These are phyloP conservation scores for Osmanthus fragrans DNA, from an alignment of 257 asterid species.

Conservation along the genomic window DNA sequence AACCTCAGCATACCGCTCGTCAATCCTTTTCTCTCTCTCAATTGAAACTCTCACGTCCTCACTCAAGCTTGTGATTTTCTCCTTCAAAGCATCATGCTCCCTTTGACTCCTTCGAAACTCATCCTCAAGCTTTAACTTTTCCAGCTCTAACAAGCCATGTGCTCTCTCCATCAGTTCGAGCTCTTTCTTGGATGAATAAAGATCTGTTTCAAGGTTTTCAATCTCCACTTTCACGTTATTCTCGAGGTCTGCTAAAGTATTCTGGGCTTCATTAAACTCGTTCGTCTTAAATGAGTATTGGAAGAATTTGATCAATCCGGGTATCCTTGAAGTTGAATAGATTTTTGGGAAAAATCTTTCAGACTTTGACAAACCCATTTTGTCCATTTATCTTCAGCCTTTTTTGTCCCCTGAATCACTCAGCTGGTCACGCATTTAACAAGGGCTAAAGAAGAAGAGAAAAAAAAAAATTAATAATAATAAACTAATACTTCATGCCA, in stretches of 20 bases:
- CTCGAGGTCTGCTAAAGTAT: constrained; percentile 30
- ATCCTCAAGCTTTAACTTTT: constrained; percentile 17
- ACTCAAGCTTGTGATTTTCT: constrained; percentile 16
- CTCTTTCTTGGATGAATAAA: constrained; percentile 17
- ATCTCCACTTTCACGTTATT: constrained; percentile 23
- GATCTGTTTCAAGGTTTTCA: constrained; percentile 22
- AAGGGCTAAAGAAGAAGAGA: not conserved
- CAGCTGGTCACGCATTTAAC: not conserved
- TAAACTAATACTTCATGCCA: constrained; percentile 1
- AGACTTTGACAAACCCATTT: constrained; percentile 15
- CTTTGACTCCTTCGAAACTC: constrained; percentile 11
- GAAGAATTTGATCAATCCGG: constrained; percentile 28
- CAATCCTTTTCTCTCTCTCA: constrained; percentile 1
- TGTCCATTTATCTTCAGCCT: not conserved
- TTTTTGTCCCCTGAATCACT: not conserved
- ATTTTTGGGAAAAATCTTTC: not conserved
- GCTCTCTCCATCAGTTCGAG: constrained; percentile 18
- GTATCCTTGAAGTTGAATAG: constrained; percentile 18
- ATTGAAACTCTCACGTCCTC: constrained; percentile 4
- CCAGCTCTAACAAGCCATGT: constrained; percentile 4
- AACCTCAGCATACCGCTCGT: not conserved
- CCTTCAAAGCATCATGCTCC: constrained; percentile 17
- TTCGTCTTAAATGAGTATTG: constrained; percentile 27
- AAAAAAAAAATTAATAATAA: no score
- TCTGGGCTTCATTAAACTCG: constrained; percentile 30